Evolutionary conservation across 1,139 yeast genomes (phyloP).

Genomic region (Candida buenavistaensis): DNA sequence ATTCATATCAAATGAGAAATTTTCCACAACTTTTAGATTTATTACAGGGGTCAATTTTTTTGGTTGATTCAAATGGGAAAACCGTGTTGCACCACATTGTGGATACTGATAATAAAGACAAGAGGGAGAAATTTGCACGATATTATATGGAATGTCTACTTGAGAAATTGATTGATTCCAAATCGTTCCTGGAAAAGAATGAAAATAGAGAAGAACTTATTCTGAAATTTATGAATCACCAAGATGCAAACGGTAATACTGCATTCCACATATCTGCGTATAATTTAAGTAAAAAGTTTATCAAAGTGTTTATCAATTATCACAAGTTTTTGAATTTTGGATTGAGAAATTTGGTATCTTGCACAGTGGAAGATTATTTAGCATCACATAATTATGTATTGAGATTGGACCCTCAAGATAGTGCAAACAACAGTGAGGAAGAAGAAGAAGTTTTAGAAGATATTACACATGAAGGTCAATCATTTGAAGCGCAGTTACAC

Average conservation of each 20-base stretch:
- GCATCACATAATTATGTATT: conserved; percentile 35
- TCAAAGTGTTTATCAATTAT: conserved; percentile 68
- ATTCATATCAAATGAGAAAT: conserved; percentile 73
- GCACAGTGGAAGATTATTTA: conserved; percentile 73
- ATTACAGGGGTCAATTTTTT: conserved; percentile 73
- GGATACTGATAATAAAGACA: conserved; percentile 29
- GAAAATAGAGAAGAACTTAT: conserved; percentile 24
- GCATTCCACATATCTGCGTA: conserved; percentile 83
- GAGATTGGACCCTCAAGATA: conserved; percentile 23
- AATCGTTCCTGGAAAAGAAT: not conserved
- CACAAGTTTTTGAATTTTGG: conserved; percentile 65
- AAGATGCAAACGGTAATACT: conserved; percentile 83
- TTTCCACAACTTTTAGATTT: conserved; percentile 73
- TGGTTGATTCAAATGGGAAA: conserved; percentile 66
- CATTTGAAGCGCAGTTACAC: conserved; percentile 41
- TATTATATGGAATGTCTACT: conserved; percentile 80
- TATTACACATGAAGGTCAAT: conserved; percentile 23
- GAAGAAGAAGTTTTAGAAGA: conserved; percentile 10
- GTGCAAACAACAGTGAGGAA: conserved; percentile 9
- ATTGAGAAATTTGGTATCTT: conserved; percentile 67
- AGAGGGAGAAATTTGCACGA: conserved; percentile 71
- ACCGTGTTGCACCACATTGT: conserved; percentile 80
- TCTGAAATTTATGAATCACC: conserved; percentile 72
- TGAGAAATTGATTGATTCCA: conserved; percentile 47
- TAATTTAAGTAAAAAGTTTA: conserved; percentile 71